Percentiles rank a stretch among this genome's conserved stretches.
Evolutionary conservation across 2,329 filamentous ascomycete genomes (phyloP).

Genomic region (Ascochyta lentis): DNA sequence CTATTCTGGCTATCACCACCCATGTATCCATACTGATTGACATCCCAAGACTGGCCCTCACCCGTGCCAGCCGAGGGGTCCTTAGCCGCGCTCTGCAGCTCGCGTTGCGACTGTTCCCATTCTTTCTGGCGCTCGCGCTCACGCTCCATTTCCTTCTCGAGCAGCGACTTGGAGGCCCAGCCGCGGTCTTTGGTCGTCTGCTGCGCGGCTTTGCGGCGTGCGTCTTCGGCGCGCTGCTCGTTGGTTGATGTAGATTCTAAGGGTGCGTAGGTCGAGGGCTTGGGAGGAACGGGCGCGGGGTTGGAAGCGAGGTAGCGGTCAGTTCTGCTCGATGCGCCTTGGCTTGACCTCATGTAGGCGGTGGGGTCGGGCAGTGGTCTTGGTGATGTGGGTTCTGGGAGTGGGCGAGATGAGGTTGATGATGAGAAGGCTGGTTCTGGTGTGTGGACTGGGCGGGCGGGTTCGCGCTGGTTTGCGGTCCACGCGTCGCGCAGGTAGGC

Average conservation of each 20-base stretch:
- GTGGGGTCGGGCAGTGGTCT: conserved; percentile 44
- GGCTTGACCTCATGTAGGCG: conserved; percentile 32
- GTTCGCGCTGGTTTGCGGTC: conserved; percentile 50
- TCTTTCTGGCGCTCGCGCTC: conserved; percentile 78
- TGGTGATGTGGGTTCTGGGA: conserved; percentile 42
- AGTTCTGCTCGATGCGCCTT: conserved; percentile 53
- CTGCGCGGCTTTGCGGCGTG: conserved; percentile 65
- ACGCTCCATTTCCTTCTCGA: conserved; percentile 82
- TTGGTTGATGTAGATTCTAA: conserved; percentile 64
- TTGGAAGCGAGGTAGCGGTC: conserved; percentile 65
- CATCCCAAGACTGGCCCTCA: conserved; percentile 76
- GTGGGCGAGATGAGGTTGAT: conserved; percentile 32
- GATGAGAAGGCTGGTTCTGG: conserved; percentile 28
- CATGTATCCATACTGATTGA: conserved; percentile 77
- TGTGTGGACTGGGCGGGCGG: conserved; percentile 36
- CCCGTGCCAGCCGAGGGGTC: conserved; percentile 67
- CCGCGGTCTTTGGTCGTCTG: conserved; percentile 67
- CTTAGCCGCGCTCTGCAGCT: conserved; percentile 63
- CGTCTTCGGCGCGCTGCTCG: conserved; percentile 69
- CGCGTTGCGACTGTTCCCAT: conserved; percentile 78
- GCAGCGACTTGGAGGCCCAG: conserved; percentile 71
- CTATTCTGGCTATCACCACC: conserved; percentile 78
- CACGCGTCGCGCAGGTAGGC: conserved; percentile 68
- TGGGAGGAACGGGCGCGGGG: conserved; percentile 56
- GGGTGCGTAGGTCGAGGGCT: conserved; percentile 49